phyloP scores from a whole-genome alignment of 2,329 filamentous ascomycete species.

The Coniosporium tulheliwenetii region DNA sequence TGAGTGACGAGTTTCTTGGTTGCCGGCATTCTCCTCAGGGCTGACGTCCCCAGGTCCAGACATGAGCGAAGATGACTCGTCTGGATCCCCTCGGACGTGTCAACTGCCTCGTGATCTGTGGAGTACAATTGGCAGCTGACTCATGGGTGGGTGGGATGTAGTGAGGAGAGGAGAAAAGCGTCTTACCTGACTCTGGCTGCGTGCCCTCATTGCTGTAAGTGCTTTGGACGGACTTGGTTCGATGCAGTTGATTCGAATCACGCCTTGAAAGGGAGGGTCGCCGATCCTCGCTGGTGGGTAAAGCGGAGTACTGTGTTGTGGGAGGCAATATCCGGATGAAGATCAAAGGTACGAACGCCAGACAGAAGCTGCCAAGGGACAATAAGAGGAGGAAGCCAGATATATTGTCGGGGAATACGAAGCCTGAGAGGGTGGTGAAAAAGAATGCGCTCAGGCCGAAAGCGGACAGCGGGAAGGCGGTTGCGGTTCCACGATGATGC shows the following conservation, averaged over 20 bases:
- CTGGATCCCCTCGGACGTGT: slow-evolving; percentile 28
- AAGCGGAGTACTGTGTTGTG: slow-evolving; percentile 37
- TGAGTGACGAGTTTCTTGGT: slow-evolving; percentile 57
- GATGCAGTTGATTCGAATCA: slow-evolving; percentile 28
- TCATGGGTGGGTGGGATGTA: not conserved
- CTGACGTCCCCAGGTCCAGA: slow-evolving; percentile 39
- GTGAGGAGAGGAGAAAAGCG: slow-evolving; percentile 1
- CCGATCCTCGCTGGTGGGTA: slow-evolving; percentile 34
- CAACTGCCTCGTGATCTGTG: slow-evolving; percentile 14
- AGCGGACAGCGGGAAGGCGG: slow-evolving; percentile 79
- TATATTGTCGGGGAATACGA: slow-evolving; percentile 72
- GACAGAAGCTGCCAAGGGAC: slow-evolving; percentile 58
- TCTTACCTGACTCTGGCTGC: slow-evolving; percentile 50
- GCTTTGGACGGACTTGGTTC: slow-evolving; percentile 30
- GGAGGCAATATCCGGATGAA: slow-evolving; percentile 65
- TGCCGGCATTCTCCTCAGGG: slow-evolving; percentile 29
- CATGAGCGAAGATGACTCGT: slow-evolving; percentile 72
- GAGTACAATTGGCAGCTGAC: slow-evolving; percentile 7
- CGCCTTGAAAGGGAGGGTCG: slow-evolving; percentile 23
- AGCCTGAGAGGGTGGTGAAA: slow-evolving; percentile 65
- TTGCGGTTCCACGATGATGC: slow-evolving; percentile 78
- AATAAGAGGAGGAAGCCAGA: slow-evolving; percentile 68
- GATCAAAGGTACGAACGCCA: slow-evolving; percentile 66
- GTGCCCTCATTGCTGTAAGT: slow-evolving; percentile 22
- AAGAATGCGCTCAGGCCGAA: slow-evolving; percentile 95